Conservation (phyloP, 2,329 filamentous ascomycete species). For the Hypoxylon sp. region DNA sequence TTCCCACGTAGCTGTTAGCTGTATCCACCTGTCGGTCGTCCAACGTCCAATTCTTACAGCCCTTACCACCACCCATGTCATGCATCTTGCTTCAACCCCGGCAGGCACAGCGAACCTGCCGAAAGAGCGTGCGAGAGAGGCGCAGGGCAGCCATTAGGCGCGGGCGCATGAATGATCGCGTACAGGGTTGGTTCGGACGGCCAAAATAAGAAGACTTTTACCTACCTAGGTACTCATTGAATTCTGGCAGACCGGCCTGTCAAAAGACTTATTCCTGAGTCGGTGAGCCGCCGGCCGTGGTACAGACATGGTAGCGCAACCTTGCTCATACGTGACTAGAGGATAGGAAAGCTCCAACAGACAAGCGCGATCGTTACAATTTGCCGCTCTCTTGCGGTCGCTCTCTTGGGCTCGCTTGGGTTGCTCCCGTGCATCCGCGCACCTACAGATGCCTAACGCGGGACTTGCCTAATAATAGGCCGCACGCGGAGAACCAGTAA, state of each 20-base stretch:
- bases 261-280: background rate
- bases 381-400: slow-evolving; percentile 10
- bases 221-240: no score
- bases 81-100: slow-evolving; percentile 16
- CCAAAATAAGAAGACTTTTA: slow-evolving; percentile 17
- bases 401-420: no score
- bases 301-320: background rate
- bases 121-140: background rate
- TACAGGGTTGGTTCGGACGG: slow-evolving; percentile 24
- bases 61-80: slow-evolving; percentile 25
- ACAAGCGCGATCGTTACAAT: slow-evolving; percentile 10
- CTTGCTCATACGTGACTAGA: slow-evolving; percentile 11
- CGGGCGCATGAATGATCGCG: slow-evolving; percentile 36
- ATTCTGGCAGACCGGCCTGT: background rate
- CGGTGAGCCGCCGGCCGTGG: slow-evolving; percentile 2
- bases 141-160: slow-evolving; percentile 28
- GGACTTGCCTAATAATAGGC: slow-evolving; percentile 27
- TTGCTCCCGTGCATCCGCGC: no score
- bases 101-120: background rate
- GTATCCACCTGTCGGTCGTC: background rate
- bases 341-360: slow-evolving; percentile 5
- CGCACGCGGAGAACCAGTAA: slow-evolving; percentile 19
- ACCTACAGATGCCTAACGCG: background rate
- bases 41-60: slow-evolving; percentile 1
- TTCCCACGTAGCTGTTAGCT: background rate